These are phyloP conservation scores for Dalbergia cultrata DNA, from an alignment of 306 rosid species.

Conservation along the genomic window DNA sequence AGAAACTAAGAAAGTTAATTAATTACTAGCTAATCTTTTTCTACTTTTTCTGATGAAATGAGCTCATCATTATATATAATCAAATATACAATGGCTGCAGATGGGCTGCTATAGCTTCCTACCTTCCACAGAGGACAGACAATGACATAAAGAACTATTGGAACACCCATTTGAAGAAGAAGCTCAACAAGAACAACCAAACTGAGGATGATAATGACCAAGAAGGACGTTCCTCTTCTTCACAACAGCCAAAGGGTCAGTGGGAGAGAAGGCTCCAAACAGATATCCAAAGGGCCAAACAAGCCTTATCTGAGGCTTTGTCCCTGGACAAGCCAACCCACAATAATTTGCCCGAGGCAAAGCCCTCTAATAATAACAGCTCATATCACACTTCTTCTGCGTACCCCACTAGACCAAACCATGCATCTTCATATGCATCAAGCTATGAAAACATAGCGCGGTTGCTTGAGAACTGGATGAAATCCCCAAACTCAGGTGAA, in stretches of 20 bases:
- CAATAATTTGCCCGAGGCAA: constrained; percentile 36
- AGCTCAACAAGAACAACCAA: constrained; percentile 47
- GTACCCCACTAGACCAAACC: constrained; percentile 4
- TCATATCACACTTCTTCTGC: neutral
- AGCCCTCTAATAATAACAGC: constrained; percentile 40
- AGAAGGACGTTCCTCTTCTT: constrained; percentile 30
- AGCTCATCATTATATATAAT: neutral
- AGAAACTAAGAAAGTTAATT: neutral
- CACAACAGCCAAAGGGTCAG: constrained; percentile 67
- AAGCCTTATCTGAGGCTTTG: constrained; percentile 84
- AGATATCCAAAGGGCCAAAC: constrained; percentile 86
- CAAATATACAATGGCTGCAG: constrained; percentile 42
- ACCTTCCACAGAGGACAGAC: constrained; percentile 75
- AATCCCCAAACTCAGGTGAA: constrained; percentile 56
- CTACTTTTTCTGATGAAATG: neutral
- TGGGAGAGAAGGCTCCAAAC: constrained; percentile 98
- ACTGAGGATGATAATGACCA: constrained; percentile 38
- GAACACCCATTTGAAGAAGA: constrained; percentile 78
- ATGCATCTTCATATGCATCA: constrained; percentile 67
- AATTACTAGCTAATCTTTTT: too few relatives aligned
- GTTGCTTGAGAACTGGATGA: constrained; percentile 82
- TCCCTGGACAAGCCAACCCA: constrained; percentile 64
- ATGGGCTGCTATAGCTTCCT: constrained; percentile 86
- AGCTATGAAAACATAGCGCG: constrained; percentile 78
- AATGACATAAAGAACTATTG: constrained; percentile 74